Conservation (phyloP, 257 asterid species). For the Solanum corneliomulleri region DNA sequence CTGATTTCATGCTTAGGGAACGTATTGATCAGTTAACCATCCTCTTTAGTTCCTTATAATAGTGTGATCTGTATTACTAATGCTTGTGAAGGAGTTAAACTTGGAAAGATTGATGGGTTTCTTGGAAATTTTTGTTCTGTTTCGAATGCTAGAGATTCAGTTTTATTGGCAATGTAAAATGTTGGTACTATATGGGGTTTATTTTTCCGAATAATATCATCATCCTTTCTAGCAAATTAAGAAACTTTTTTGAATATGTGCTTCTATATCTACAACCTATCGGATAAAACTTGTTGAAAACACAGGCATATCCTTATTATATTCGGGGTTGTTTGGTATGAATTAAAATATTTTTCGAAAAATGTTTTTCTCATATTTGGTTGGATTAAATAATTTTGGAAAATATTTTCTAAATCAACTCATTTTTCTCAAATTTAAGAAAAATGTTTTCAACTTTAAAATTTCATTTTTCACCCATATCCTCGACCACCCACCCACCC, state of each 20-base stretch:
- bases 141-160: background rate
- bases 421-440: too few relatives aligned
- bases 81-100: background rate
- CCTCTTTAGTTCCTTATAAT: background rate
- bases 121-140: background rate
- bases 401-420: too few relatives aligned
- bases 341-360: too few relatives aligned
- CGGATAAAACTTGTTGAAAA: background rate
- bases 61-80: background rate
- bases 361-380: too few relatives aligned
- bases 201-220: background rate
- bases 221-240: background rate
- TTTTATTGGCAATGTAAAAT: background rate
- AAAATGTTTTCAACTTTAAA: too few relatives aligned
- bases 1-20: conserved; percentile 36
- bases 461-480: too few relatives aligned
- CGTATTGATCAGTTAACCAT: background rate
- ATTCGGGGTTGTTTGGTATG: too few relatives aligned
- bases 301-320: too few relatives aligned
- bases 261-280: background rate
- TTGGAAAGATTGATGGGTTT: background rate
- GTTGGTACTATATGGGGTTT: background rate
- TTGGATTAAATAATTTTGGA: too few relatives aligned
- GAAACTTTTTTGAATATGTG: background rate
- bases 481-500: too few relatives aligned